phyloP scores from a whole-genome alignment of 2,329 filamentous ascomycete genomes.

The Malbranchea zuffiana region DNA sequence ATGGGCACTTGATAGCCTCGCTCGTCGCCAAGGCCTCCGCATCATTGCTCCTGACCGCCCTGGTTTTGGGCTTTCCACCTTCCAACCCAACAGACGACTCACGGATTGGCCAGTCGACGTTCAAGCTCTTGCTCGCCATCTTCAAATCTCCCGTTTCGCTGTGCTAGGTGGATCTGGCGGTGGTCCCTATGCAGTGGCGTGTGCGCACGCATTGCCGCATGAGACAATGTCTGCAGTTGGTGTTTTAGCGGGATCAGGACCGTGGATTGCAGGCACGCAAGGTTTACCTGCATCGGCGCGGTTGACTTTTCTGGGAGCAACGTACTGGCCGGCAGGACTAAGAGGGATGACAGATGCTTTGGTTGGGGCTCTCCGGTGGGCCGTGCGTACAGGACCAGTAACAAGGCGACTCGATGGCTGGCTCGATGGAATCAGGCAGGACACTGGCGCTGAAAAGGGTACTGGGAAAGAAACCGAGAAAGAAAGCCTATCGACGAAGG shows the following conservation, averaged over 20 bases:
- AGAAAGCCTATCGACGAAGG: not conserved
- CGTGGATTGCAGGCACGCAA: slow-evolving; percentile 26
- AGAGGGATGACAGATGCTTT: slow-evolving; percentile 13
- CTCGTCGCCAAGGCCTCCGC: slow-evolving; percentile 26
- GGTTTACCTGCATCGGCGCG: slow-evolving; percentile 18
- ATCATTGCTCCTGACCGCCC: slow-evolving; percentile 37
- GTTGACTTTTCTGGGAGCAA: slow-evolving; percentile 14
- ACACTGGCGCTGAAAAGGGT: slow-evolving; percentile 4
- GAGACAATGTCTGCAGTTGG: slow-evolving; percentile 27
- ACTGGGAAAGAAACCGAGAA: not conserved
- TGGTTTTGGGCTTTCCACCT: slow-evolving; percentile 34
- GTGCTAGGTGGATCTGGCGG: slow-evolving; percentile 40
- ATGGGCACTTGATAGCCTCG: slow-evolving; percentile 25
- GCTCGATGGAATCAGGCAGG: slow-evolving; percentile 15
- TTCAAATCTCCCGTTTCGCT: slow-evolving; percentile 33
- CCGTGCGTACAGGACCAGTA: slow-evolving; percentile 14
- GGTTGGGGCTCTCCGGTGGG: slow-evolving; percentile 17
- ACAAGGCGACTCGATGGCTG: slow-evolving; percentile 19
- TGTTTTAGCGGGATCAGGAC: slow-evolving; percentile 28
- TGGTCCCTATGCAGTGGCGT: slow-evolving; percentile 40
- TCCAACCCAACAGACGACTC: slow-evolving; percentile 28
- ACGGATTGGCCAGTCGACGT: slow-evolving; percentile 37
- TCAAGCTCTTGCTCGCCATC: slow-evolving; percentile 29
- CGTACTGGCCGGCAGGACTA: slow-evolving; percentile 19
- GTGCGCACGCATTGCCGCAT: slow-evolving; percentile 29